Percentiles rank a stretch among this genome's conserved stretches.
These are phyloP conservation scores for Trichothecium sympodiale DNA, from an alignment of 2,329 filamentous ascomycete species.

Conservation along the genomic window DNA sequence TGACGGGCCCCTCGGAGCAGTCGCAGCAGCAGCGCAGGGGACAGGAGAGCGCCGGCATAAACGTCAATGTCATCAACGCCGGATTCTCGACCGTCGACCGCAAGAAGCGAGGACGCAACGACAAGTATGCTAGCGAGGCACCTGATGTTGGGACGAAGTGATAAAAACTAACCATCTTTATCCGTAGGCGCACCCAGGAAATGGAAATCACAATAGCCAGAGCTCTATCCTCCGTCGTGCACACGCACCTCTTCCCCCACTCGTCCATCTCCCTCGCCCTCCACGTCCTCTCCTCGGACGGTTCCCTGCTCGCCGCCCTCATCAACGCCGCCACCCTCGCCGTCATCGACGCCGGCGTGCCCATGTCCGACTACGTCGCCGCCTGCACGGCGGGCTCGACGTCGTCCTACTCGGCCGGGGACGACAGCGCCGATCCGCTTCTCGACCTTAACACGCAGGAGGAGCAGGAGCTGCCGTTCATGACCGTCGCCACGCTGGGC, in stretches of 20 bases:
- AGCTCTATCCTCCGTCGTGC: slow-evolving; percentile 66
- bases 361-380: slow-evolving; percentile 85
- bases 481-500: slow-evolving; percentile 77
- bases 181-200: slow-evolving; percentile 61
- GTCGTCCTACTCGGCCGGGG: slow-evolving; percentile 50
- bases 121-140: slow-evolving; percentile 52
- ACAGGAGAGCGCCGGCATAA: slow-evolving; percentile 44
- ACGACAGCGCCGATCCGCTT: slow-evolving; percentile 63
- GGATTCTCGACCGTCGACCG: slow-evolving; percentile 83
- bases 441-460: slow-evolving; percentile 71
- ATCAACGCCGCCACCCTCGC: slow-evolving; percentile 88
- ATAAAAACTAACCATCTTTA: neutral
- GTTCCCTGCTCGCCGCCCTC: slow-evolving; percentile 77
- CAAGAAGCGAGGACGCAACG: slow-evolving; percentile 61
- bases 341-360: slow-evolving; percentile 86
- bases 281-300: slow-evolving; percentile 82
- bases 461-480: slow-evolving; percentile 77
- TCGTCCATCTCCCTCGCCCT: slow-evolving; percentile 73
- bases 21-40: slow-evolving; percentile 23
- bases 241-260: slow-evolving; percentile 83
- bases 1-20: slow-evolving; percentile 72
- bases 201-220: slow-evolving; percentile 69
- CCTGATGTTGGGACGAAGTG: too few species aligned
- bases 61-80: slow-evolving; percentile 74
- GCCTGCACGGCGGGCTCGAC: slow-evolving; percentile 82